Base-by-base conservation (phyloP, 345 rosid species). In the Camelina laxa region DNA sequence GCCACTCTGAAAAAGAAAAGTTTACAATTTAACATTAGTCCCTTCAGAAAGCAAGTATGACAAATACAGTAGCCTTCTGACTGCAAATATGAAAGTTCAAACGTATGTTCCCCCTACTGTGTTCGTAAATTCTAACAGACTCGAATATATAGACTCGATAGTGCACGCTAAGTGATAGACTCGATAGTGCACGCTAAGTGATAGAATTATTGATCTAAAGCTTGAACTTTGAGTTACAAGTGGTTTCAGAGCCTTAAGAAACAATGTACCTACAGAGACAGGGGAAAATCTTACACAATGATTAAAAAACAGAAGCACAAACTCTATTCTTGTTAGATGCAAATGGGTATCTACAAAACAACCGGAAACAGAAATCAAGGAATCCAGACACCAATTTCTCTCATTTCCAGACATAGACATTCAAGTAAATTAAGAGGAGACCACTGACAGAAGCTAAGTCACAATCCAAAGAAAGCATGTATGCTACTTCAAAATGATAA, bases 1-100 rank as follows among this genome's bases (percentile, higher is more conserved):
- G 80, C 76, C 80, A 71, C 62, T 16, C 80, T 77, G 80, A 71
- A 70, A 57, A 58, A 54, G 39, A 51, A 65, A 31, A 24, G 0
- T 55, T 47, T 9, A 76, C 22, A 44, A 45, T 17, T 42, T 5
- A 75, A 31, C 60, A 53, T 24, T 62, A 70, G 45, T 13, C 11
- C 16, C 54, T 38, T 19, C 62, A 39, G 66, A 60, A 36, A 74
- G 41, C 35, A 59, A 38, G 72, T 14, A 36, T 3, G 6, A 44
- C 9, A 33, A 1, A 21, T 44, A 48, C 14, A 65, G 8, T 36
- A 74, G 58, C 42, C 12, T 42, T 41, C 38, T 30, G 68, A 56
- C 45, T 38, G 22, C 60, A 54, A 20, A 64, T 30, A 73, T 27
- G 53, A 61, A 70, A 6, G 47, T 59, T 50, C 61, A 38, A 42